Evolutionary conservation across 1,284 basidiomycete genomes (phyloP).

Genomic region (Cutaneotrichosporon mucoides): DNA sequence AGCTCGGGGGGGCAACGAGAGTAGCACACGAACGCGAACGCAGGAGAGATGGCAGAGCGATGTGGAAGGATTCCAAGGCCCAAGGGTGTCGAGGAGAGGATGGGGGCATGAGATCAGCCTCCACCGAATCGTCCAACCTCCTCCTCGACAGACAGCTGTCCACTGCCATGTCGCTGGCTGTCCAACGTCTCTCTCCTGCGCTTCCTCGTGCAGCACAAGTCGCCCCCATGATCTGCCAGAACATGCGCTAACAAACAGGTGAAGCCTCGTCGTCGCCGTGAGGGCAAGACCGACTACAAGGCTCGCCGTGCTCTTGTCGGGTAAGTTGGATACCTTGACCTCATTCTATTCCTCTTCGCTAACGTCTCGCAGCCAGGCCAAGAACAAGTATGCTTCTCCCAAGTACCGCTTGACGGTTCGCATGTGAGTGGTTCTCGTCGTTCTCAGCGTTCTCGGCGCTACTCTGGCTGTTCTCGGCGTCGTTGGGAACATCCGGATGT

Average conservation of each 20-base stretch:
- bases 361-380: constrained; percentile 66
- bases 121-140: no score
- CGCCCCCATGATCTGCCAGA: no score
- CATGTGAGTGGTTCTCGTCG: neutral
- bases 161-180: no score
- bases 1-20: neutral
- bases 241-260: constrained; percentile 72
- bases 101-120: neutral
- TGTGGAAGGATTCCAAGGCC: constrained; percentile 57
- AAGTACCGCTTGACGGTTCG: constrained; percentile 85
- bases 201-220: no score
- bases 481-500: neutral
- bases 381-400: constrained; percentile 99
- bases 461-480: no score
- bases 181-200: no score
- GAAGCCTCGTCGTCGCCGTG: constrained; percentile 89
- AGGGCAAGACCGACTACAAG: constrained; percentile 99
- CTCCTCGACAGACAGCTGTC: no score
- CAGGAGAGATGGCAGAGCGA: no score
- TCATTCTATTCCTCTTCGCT: neutral
- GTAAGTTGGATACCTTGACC: neutral
- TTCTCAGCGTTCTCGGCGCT: neutral
- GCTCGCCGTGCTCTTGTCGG: constrained; percentile 51
- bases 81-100: neutral
- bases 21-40: no score